Conservation (phyloP, 345 rosid species). For the Eutrema heterophyllum region DNA sequence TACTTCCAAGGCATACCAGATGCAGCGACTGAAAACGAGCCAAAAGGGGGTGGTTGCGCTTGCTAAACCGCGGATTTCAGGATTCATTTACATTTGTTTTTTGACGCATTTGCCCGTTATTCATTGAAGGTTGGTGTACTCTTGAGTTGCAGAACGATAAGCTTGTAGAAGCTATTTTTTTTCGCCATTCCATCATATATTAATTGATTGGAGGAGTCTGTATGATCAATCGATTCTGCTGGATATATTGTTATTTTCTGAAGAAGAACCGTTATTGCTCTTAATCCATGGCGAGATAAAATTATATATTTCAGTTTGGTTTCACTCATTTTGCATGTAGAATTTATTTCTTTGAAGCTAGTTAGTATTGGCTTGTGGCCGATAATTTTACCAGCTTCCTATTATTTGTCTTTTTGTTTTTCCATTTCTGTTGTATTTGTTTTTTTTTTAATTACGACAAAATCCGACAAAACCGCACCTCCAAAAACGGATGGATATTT, state of each 20-base stretch:
- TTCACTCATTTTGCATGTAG: background rate
- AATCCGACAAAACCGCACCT: too few species aligned
- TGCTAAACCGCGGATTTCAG: constrained; percentile 37
- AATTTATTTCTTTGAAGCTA: background rate
- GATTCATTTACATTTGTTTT: constrained; percentile 18
- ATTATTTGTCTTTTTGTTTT: too few species aligned
- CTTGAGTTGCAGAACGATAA: constrained; percentile 20
- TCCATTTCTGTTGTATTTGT: too few species aligned
- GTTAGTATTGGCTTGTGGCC: too few species aligned
- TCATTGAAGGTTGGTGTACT: constrained; percentile 22
- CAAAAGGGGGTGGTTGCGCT: constrained; percentile 67
- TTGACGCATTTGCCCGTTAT: background rate
- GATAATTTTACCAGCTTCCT: too few species aligned
- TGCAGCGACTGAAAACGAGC: constrained; percentile 58
- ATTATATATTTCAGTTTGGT: background rate
- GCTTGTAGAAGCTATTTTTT: constrained; percentile 25
- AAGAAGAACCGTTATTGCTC: constrained; percentile 6
- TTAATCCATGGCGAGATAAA: background rate
- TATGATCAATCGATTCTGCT: constrained; percentile 22
- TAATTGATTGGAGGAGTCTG: constrained; percentile 27
- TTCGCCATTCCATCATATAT: constrained; percentile 21
- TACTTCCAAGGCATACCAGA: constrained; percentile 66
- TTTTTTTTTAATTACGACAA: too few species aligned
- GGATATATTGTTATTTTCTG: constrained; percentile 8
- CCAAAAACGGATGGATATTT: too few species aligned